These are phyloP conservation scores for Alloteropsis angusta DNA, from an alignment of 202 grass and related monocot genomes.

Conservation along the genomic window DNA sequence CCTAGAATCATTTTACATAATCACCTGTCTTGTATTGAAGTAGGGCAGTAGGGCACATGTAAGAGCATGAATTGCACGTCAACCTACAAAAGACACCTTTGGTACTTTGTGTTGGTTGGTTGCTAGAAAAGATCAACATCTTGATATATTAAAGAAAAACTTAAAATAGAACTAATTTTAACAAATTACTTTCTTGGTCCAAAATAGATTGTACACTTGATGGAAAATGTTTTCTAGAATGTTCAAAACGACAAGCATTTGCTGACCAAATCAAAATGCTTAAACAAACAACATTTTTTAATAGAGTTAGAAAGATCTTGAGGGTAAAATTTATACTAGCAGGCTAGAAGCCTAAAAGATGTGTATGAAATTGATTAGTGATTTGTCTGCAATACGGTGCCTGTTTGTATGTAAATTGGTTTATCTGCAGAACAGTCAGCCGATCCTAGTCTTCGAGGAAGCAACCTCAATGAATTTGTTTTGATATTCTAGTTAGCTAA, in stretches of 20 bases:
- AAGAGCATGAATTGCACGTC: background rate
- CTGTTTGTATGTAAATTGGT: background rate
- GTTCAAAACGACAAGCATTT: background rate
- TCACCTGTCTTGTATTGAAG: background rate
- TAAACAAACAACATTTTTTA: background rate
- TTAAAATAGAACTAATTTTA: background rate
- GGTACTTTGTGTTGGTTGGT: too few relatives aligned
- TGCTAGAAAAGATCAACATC: background rate
- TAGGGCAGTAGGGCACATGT: background rate
- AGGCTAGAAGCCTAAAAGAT: background rate
- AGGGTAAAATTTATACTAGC: background rate
- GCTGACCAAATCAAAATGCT: background rate
- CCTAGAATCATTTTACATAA: background rate
- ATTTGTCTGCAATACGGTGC: background rate
- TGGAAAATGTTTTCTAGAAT: background rate
- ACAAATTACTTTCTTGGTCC: background rate
- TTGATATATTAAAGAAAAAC: background rate
- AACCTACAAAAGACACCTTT: background rate
- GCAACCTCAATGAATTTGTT: too few relatives aligned
- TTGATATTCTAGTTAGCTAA: background rate
- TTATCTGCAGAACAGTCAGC: background rate
- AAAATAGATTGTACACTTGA: background rate
- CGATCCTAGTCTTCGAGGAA: too few relatives aligned
- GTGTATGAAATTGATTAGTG: background rate
- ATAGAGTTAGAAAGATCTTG: background rate